Percentiles rank a stretch among this genome's conserved stretches.
Evolutionary conservation across 495 filamentous ascomycete genomes (phyloP).

Genomic region (Hypoxylon cercidicola): DNA sequence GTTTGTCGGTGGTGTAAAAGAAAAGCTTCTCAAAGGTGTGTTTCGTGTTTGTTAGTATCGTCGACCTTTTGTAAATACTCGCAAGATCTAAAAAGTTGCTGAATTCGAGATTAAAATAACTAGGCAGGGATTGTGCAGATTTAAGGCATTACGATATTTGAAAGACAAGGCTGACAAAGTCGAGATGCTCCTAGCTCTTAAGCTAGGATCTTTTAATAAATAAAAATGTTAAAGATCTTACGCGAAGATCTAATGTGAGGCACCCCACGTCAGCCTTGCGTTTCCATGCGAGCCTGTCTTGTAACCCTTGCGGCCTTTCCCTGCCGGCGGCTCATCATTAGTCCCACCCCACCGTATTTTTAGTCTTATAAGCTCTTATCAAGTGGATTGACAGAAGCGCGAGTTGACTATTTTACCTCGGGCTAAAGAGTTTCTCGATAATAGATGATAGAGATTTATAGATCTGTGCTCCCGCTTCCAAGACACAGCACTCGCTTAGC

Average conservation of each 20-base stretch:
- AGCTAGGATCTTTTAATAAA: conserved; percentile 15
- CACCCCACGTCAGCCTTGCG: conserved; percentile 41
- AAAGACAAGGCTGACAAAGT: conserved; percentile 29
- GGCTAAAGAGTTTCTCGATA: conserved; percentile 1
- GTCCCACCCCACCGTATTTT: conserved; percentile 11
- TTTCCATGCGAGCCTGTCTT: conserved; percentile 28
- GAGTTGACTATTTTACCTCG: background rate
- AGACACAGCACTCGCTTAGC: conserved; percentile 26
- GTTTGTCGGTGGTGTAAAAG: no score
- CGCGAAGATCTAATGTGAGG: conserved; percentile 20
- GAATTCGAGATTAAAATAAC: no score
- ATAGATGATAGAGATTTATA: conserved; percentile 10
- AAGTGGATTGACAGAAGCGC: background rate
- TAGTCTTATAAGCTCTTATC: background rate
- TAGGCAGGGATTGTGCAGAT: background rate
- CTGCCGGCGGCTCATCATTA: conserved; percentile 29
- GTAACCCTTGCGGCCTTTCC: conserved; percentile 15
- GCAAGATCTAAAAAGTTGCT: no score
- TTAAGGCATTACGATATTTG: background rate
- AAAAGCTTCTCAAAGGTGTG: no score
- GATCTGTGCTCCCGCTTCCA: conserved; percentile 13
- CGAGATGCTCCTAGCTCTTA: conserved; percentile 3
- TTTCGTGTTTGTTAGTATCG: no score
- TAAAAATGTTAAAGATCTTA: conserved; percentile 35
- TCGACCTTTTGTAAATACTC: no score